Evolutionary conservation across 176 grass and related monocot species (phyloP).

Genomic region (Triticum monococcum): DNA sequence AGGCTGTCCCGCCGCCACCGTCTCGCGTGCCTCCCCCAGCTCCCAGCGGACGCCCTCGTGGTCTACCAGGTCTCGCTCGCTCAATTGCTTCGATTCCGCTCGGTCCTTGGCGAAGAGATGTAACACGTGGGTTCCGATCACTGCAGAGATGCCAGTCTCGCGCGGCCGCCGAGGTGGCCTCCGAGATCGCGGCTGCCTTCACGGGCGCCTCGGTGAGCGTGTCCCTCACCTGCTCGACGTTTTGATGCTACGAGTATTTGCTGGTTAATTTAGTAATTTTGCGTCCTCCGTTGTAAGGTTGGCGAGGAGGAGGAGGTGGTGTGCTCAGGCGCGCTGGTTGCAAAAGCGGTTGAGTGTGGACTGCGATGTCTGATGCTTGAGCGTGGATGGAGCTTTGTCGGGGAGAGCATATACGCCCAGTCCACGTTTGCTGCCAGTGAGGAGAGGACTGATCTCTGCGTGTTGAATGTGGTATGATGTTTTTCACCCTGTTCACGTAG

Average conservation of each 20-base stretch:
- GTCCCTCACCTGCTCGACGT: slow-evolving; percentile 25
- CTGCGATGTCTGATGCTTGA: slow-evolving; percentile 69
- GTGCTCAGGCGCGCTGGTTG: slow-evolving; percentile 50
- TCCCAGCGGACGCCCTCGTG: slow-evolving; percentile 45
- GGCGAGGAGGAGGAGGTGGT: slow-evolving; percentile 66
- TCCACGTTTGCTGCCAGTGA: slow-evolving; percentile 48
- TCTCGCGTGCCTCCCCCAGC: slow-evolving; percentile 60
- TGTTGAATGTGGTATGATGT: slow-evolving; percentile 62
- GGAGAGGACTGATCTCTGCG: slow-evolving; percentile 47
- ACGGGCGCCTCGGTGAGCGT: slow-evolving; percentile 20
- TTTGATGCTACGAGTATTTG: neutral
- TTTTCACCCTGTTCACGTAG: neutral
- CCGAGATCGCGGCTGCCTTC: slow-evolving; percentile 40
- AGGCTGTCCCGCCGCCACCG: slow-evolving; percentile 60
- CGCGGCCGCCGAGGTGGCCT: slow-evolving; percentile 30
- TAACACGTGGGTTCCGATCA: neutral
- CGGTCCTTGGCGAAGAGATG: neutral
- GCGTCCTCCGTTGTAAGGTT: slow-evolving; percentile 34
- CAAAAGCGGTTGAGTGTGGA: slow-evolving; percentile 58
- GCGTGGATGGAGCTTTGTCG: slow-evolving; percentile 66
- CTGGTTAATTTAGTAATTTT: neutral
- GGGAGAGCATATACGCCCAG: slow-evolving; percentile 49
- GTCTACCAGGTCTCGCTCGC: slow-evolving; percentile 57
- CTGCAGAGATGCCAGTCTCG: slow-evolving; percentile 58
- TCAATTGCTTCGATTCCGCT: neutral